Evolutionary conservation across 164 flowering plant species (phyloP).

Genomic region (Tetracentron sinense): DNA sequence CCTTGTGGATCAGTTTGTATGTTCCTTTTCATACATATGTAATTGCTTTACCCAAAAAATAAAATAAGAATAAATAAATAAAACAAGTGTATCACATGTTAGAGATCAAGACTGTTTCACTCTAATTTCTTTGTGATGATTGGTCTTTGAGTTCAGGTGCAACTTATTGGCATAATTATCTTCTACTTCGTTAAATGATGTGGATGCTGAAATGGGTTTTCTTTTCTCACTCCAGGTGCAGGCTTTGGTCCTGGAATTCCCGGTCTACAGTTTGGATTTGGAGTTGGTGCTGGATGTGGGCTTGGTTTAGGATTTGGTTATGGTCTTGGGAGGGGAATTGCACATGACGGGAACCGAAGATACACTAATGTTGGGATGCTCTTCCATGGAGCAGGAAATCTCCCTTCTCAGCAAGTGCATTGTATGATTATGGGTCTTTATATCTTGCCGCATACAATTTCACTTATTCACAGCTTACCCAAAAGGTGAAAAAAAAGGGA

Average conservation of each 20-base stretch:
- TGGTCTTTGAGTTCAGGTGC: too few species aligned
- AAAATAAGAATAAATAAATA: too few species aligned
- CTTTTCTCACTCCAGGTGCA: constrained; percentile 36
- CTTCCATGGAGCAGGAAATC: constrained; percentile 26
- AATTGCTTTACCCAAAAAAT: too few species aligned
- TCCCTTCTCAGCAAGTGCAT: constrained; percentile 60
- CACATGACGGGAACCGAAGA: constrained; percentile 53
- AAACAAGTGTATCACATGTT: too few species aligned
- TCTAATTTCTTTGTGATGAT: too few species aligned
- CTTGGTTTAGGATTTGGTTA: constrained; percentile 91
- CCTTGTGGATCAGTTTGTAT: too few species aligned
- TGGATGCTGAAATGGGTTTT: constrained; percentile 3
- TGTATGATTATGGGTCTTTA: neutral
- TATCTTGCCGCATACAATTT: neutral
- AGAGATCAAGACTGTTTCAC: neutral
- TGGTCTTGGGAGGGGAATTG: constrained; percentile 80
- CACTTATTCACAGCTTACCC: neutral
- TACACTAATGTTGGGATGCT: constrained; percentile 66
- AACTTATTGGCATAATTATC: too few species aligned
- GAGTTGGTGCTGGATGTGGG: constrained; percentile 94
- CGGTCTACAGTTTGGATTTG: constrained; percentile 76
- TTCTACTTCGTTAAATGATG: neutral
- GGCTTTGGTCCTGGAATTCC: constrained; percentile 92
- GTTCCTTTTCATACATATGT: too few species aligned
- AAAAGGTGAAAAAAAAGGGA: too few species aligned